phyloP scores from a whole-genome alignment of 1,139 yeast species.

The Pneumocystis carinii region DNA sequence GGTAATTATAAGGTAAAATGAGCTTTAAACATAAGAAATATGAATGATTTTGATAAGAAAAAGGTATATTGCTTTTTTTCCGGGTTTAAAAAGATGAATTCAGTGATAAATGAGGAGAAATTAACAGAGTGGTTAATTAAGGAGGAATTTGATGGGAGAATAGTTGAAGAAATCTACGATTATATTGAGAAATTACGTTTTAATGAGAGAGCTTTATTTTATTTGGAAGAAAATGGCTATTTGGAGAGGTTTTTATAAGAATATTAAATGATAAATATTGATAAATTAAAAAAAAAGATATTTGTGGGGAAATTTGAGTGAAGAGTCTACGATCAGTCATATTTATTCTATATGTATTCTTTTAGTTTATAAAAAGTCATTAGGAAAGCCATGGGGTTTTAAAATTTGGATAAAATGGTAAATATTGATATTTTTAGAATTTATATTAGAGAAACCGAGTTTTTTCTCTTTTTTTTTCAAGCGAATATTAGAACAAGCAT shows the following conservation, averaged over 20 bases:
- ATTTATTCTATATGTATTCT: slow-evolving; percentile 26
- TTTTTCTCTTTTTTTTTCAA: slow-evolving; percentile 20
- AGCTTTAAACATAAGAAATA: background rate
- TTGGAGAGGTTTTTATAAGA: slow-evolving; percentile 8
- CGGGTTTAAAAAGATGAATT: background rate
- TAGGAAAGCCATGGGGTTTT: slow-evolving; percentile 12
- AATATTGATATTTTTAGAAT: slow-evolving; percentile 3
- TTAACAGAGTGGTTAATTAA: background rate
- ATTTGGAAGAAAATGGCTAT: slow-evolving; percentile 11
- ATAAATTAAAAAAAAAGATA: slow-evolving; percentile 13
- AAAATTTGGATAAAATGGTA: slow-evolving; percentile 3
- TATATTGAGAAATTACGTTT: slow-evolving; percentile 5
- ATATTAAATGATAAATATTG: slow-evolving; percentile 16
- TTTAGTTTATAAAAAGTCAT: slow-evolving; percentile 15
- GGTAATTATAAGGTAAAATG: background rate
- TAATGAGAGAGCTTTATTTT: slow-evolving; percentile 1
- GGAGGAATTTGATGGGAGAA: slow-evolving; percentile 3
- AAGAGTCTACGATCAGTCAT: slow-evolving; percentile 30
- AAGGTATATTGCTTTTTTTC: background rate
- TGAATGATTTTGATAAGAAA: background rate
- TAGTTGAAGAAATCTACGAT: slow-evolving; percentile 7
- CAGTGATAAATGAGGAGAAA: background rate
- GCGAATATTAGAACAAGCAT: slow-evolving; percentile 19
- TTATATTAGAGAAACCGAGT: slow-evolving; percentile 15
- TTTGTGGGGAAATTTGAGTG: slow-evolving; percentile 31